These are phyloP conservation scores for Termitomyces sp. DNA, from an alignment of 1,284 basidiomycete genomes.

Conservation along the genomic window DNA sequence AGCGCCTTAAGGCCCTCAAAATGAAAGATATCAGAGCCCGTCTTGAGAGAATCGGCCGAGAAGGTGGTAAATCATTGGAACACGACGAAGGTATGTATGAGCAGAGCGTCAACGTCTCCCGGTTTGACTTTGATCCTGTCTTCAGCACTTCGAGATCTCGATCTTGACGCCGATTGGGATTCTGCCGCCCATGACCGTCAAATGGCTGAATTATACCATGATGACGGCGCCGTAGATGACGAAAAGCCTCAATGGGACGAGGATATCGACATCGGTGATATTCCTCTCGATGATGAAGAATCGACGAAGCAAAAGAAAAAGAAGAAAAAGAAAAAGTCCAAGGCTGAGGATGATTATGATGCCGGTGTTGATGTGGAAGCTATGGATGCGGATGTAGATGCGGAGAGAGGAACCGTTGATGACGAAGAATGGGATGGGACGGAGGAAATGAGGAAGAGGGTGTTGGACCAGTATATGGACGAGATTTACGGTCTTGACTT, in stretches of 20 bases:
- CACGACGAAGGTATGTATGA: constrained; percentile 45
- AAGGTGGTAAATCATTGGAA: constrained; percentile 51
- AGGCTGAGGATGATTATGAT: constrained; percentile 31
- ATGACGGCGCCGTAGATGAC: constrained; percentile 44
- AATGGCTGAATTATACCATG: constrained; percentile 70
- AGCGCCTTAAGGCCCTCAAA: constrained; percentile 76
- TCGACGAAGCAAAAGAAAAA: constrained; percentile 43
- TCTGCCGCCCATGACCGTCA: constrained; percentile 72
- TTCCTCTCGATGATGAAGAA: constrained; percentile 43
- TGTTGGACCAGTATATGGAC: constrained; percentile 84
- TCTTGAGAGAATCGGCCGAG: constrained; percentile 64
- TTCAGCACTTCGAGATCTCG: constrained; percentile 56
- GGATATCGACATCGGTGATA: constrained; percentile 78
- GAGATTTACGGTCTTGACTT: constrained; percentile 89
- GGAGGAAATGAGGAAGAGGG: constrained; percentile 79
- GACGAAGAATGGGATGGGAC: constrained; percentile 78
- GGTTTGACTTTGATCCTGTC: constrained; percentile 6
- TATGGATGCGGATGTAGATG: constrained; percentile 78
- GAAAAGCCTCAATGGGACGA: constrained; percentile 86
- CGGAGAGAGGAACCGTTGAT: constrained; percentile 31
- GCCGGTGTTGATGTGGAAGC: constrained; percentile 57
- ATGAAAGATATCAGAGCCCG: constrained; percentile 78
- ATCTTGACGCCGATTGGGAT: constrained; percentile 82
- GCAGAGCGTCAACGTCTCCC: constrained; percentile 4
- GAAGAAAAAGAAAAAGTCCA: constrained; percentile 49